These are phyloP conservation scores for Fusarium musae DNA, from an alignment of 2,329 filamentous ascomycete species.

Conservation along the genomic window DNA sequence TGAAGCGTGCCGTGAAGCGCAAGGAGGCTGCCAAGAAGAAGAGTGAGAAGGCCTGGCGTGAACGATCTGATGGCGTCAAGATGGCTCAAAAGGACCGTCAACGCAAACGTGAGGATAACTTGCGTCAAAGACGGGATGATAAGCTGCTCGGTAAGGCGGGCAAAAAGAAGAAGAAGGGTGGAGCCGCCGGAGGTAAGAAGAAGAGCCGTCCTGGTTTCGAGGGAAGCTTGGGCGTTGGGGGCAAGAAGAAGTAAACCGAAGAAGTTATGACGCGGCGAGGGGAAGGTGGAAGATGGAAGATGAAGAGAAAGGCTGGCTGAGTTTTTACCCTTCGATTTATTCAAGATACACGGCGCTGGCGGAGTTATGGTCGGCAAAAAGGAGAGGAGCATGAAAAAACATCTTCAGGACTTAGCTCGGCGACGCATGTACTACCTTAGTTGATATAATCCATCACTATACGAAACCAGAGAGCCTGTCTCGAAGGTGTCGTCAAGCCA, in stretches of 20 bases:
- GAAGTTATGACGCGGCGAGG: not conserved
- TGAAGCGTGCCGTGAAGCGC: slow-evolving; percentile 95
- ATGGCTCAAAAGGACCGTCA: slow-evolving; percentile 83
- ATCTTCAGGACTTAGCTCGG: slow-evolving; percentile 7
- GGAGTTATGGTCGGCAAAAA: slow-evolving; percentile 40
- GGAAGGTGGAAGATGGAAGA: slow-evolving; percentile 2
- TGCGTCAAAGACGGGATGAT: slow-evolving; percentile 78
- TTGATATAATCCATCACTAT: slow-evolving; percentile 21
- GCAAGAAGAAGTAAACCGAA: slow-evolving; percentile 57
- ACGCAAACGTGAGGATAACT: slow-evolving; percentile 83
- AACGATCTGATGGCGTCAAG: slow-evolving; percentile 76
- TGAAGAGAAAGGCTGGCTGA: slow-evolving; percentile 24
- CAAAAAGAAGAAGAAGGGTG: slow-evolving; percentile 64
- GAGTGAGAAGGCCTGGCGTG: slow-evolving; percentile 88
- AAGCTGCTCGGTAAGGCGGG: slow-evolving; percentile 70
- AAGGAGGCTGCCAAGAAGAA: slow-evolving; percentile 92
- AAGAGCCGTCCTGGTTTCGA: slow-evolving; percentile 74
- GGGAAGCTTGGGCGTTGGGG: slow-evolving; percentile 70
- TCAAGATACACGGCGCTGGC: slow-evolving; percentile 39
- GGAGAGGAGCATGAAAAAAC: slow-evolving; percentile 14
- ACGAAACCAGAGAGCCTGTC: slow-evolving; percentile 23
- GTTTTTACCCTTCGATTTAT: slow-evolving; percentile 29
- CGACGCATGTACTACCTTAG: slow-evolving; percentile 4
- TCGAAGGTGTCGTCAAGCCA: slow-evolving; percentile 1
- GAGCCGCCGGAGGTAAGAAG: slow-evolving; percentile 50